Percentiles rank a stretch among this genome's conserved stretches.
Evolutionary conservation across 805 yeast species (phyloP).

Genomic region (Yamadazyma scolyti): DNA sequence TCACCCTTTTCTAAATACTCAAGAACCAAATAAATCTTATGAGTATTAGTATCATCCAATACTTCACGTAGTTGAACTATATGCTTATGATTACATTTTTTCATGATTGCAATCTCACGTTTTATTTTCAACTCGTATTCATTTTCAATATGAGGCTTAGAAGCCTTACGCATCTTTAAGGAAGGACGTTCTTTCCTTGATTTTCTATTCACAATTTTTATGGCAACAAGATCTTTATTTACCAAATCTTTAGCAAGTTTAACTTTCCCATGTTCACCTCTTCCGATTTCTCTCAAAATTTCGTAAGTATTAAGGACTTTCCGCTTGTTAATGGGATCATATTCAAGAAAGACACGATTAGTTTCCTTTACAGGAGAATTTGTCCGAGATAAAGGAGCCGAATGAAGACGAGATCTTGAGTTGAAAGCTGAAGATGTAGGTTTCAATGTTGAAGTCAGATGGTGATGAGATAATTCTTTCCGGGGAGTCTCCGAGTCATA

Average conservation of each 20-base stretch:
- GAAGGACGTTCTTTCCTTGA: conserved; percentile 31
- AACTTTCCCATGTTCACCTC: conserved; percentile 99
- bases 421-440: conserved; percentile 2
- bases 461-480: neutral
- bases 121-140: conserved; percentile 36
- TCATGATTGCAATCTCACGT: conserved; percentile 43
- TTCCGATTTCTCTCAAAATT: conserved; percentile 79
- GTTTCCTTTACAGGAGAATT: conserved; percentile 72
- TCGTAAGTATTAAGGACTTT: conserved; percentile 88
- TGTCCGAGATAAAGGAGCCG: conserved; percentile 10
- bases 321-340: conserved; percentile 81
- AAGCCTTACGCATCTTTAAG: conserved; percentile 20
- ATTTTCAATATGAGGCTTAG: conserved; percentile 11
- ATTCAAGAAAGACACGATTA: conserved; percentile 70
- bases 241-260: conserved; percentile 78
- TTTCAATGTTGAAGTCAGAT: neutral
- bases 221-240: conserved; percentile 74
- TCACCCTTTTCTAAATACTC: conserved; percentile 93
- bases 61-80: conserved; percentile 50
- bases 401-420: conserved; percentile 1
- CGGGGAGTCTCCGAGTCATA: neutral
- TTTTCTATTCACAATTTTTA: conserved; percentile 83
- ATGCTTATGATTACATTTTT: conserved; percentile 44
- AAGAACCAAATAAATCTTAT: conserved; percentile 84
- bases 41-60: conserved; percentile 76